phyloP scores from a whole-genome alignment of 805 yeast species.

The Candida incommunis region DNA sequence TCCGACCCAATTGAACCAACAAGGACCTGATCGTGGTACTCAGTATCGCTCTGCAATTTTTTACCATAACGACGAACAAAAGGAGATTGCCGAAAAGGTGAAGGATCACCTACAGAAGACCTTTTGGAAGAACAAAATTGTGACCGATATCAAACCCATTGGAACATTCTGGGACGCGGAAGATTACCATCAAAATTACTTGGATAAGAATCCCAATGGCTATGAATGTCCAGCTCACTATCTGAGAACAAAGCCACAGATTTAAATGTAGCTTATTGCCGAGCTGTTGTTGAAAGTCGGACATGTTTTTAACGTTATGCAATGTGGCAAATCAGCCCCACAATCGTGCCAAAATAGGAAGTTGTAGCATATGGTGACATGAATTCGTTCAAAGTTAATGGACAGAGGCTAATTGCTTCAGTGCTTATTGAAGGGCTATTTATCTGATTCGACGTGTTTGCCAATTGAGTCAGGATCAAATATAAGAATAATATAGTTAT shows the following conservation, averaged over 20 bases:
- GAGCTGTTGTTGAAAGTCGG: too few species aligned
- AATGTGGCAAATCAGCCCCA: too few species aligned
- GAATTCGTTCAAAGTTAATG: too few species aligned
- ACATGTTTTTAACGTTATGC: too few species aligned
- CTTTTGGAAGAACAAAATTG: slow-evolving; percentile 64
- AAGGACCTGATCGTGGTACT: slow-evolving; percentile 81
- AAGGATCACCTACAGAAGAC: slow-evolving; percentile 47
- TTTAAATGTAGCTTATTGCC: slow-evolving; percentile 1
- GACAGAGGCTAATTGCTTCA: too few species aligned
- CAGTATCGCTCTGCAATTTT: slow-evolving; percentile 83
- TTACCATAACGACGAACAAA: slow-evolving; percentile 41
- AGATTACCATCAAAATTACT: slow-evolving; percentile 78
- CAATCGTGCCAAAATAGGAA: too few species aligned
- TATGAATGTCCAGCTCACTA: slow-evolving; percentile 87
- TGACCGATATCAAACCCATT: slow-evolving; percentile 56
- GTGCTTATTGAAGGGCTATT: too few species aligned
- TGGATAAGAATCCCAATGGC: slow-evolving; percentile 69
- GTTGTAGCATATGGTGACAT: too few species aligned
- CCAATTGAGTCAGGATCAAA: too few species aligned
- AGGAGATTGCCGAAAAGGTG: slow-evolving; percentile 27
- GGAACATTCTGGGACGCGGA: slow-evolving; percentile 83
- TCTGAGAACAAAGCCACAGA: slow-evolving; percentile 47
- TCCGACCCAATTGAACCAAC: slow-evolving; percentile 71
- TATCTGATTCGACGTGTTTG: too few species aligned
- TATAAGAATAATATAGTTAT: too few species aligned